These are phyloP conservation scores for Ephemerocybe angulata DNA, from an alignment of 768 basidiomycete species.

Conservation along the genomic window DNA sequence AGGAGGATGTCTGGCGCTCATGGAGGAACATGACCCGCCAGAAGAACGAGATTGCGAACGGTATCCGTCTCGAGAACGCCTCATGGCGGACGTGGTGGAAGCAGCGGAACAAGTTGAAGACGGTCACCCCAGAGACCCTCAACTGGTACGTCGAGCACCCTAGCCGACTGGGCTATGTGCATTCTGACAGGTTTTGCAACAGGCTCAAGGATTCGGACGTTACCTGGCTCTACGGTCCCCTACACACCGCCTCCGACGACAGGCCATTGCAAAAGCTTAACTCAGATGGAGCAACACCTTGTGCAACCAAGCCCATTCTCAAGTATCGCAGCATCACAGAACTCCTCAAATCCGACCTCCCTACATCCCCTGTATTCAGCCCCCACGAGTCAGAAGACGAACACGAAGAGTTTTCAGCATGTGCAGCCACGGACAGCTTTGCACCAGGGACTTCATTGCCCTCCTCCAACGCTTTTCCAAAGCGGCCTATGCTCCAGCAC, in stretches of 20 bases:
- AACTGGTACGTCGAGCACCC: slow-evolving; percentile 72
- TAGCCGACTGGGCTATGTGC: slow-evolving; percentile 1
- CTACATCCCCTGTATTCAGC: slow-evolving; percentile 59
- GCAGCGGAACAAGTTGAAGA: slow-evolving; percentile 93
- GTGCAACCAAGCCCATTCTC: slow-evolving; percentile 78
- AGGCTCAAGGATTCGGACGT: slow-evolving; percentile 99
- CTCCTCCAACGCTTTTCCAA: slow-evolving; percentile 9
- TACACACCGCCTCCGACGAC: slow-evolving; percentile 91
- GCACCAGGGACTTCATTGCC: slow-evolving; percentile 10
- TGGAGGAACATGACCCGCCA: slow-evolving; percentile 98
- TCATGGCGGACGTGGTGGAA: slow-evolving; percentile 99
- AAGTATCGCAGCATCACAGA: slow-evolving; percentile 93
- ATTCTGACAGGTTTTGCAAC: slow-evolving; percentile 15
- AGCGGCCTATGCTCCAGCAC: slow-evolving; percentile 65
- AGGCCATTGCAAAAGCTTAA: slow-evolving; percentile 54
- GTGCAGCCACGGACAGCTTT: slow-evolving; percentile 6
- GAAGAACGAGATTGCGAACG: slow-evolving; percentile 98
- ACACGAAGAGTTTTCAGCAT: slow-evolving; percentile 28
- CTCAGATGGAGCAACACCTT: slow-evolving; percentile 16
- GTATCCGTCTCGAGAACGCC: slow-evolving; percentile 92
- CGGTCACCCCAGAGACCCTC: slow-evolving; percentile 92
- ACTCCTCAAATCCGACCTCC: slow-evolving; percentile 74
- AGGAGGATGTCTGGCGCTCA: slow-evolving; percentile 98
- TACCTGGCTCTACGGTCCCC: slow-evolving; percentile 96
- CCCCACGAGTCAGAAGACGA: slow-evolving; percentile 54